Evolutionary conservation across 1,284 basidiomycete species (phyloP).

Genomic region (Pseudozyma hubeiensis): DNA sequence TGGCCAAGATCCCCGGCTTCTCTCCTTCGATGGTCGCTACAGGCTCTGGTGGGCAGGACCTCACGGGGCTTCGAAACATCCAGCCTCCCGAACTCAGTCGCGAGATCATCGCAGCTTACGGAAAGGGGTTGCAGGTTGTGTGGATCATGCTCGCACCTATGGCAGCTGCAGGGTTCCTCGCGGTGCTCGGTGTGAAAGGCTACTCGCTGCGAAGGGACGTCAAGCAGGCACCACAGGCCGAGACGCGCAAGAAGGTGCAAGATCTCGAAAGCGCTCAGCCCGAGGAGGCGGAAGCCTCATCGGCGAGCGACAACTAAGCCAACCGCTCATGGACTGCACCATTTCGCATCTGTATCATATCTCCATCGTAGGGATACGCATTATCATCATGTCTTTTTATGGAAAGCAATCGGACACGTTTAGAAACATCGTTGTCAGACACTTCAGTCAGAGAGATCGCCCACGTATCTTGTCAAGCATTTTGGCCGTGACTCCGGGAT

Average conservation of each 20-base stretch:
- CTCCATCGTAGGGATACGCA: too few species aligned
- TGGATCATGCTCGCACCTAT: constrained; percentile 75
- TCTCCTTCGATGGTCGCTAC: constrained; percentile 17
- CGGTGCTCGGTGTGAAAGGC: constrained; percentile 51
- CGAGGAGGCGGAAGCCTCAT: constrained; percentile 6
- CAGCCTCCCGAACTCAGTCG: constrained; percentile 67
- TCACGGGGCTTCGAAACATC: constrained; percentile 36
- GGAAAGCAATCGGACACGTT: too few species aligned
- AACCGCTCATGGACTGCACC: constrained; percentile 1
- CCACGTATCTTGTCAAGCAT: too few species aligned
- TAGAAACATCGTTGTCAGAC: too few species aligned
- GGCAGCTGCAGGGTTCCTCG: constrained; percentile 62
- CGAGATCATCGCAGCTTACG: constrained; percentile 77
- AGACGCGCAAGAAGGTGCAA: constrained; percentile 16
- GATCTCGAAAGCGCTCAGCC: constrained; percentile 25
- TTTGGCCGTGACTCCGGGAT: too few species aligned
- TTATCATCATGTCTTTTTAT: too few species aligned
- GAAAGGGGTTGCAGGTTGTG: constrained; percentile 77
- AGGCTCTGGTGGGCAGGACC: constrained; percentile 39
- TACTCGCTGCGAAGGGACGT: constrained; percentile 47
- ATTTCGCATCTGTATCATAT: not conserved
- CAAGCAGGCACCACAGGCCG: constrained; percentile 20
- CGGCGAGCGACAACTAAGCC: not conserved
- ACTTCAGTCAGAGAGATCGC: too few species aligned
- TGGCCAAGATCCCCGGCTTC: constrained; percentile 31